A percentile compares a stretch with the other conserved stretches of the same genome.
phyloP scores from a whole-genome alignment of 2,329 filamentous ascomycete genomes.

The Trichoderma aggressivum region DNA sequence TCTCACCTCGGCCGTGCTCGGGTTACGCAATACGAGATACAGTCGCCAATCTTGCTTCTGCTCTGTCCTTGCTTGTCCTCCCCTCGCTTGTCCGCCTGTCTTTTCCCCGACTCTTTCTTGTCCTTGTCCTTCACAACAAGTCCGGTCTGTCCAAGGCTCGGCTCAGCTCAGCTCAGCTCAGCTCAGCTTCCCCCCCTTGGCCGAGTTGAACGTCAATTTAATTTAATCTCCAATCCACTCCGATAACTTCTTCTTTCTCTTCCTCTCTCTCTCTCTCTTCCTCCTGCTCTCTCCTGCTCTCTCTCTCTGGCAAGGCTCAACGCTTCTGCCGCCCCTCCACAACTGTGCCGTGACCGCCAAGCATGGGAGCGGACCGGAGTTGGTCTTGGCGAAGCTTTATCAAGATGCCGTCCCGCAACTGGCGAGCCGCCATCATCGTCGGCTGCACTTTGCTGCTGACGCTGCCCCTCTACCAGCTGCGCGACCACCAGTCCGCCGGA shows the following conservation, averaged over 20 bases:
- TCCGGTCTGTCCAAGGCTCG: neutral
- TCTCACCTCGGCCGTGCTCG: constrained; percentile 3
- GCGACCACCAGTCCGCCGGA: constrained; percentile 26
- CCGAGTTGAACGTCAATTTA: constrained; percentile 10
- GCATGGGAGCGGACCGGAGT: constrained; percentile 21
- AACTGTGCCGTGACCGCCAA: neutral
- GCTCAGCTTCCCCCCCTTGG: neutral
- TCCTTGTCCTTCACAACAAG: neutral
- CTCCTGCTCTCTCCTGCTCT: neutral
- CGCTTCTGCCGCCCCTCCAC: neutral
- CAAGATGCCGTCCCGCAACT: constrained; percentile 26
- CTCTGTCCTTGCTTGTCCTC: neutral
- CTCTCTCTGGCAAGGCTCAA: neutral
- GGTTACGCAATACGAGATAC: constrained; percentile 15
- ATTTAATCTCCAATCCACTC: neutral
- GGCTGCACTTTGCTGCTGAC: constrained; percentile 29
- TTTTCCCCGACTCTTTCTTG: neutral
- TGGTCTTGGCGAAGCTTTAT: constrained; percentile 17
- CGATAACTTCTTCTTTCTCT: neutral
- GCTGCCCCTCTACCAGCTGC: constrained; percentile 32
- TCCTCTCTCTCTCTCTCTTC: neutral
- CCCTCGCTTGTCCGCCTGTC: neutral
- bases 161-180: neutral
- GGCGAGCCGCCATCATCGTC: constrained; percentile 28
- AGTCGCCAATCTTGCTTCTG: neutral